Percentiles rank a stretch among this genome's conserved stretches.
Evolutionary conservation across 2,329 filamentous ascomycete genomes (phyloP).

Genomic region (Dactylellina leptospora): DNA sequence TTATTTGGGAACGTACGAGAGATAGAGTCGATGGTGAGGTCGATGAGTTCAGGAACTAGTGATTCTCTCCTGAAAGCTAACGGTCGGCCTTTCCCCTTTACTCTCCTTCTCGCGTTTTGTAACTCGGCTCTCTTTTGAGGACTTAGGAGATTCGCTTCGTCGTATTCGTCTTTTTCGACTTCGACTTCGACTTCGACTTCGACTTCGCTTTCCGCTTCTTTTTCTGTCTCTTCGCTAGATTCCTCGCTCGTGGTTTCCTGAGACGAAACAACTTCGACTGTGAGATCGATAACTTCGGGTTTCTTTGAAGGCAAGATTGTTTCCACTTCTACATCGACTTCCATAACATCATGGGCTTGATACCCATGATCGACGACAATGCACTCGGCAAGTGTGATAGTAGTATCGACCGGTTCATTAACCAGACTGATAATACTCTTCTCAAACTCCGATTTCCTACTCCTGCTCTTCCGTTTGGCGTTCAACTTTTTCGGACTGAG

Average conservation of each 20-base stretch:
- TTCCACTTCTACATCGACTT: no score
- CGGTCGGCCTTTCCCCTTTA: conserved; percentile 7
- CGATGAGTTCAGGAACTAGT: neutral
- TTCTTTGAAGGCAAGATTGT: no score
- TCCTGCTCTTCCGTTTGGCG: neutral
- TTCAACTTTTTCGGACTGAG: neutral
- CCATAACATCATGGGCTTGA: no score
- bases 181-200: conserved; percentile 9
- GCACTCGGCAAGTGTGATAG: no score
- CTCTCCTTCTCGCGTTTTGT: conserved; percentile 29
- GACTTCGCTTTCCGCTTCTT: neutral
- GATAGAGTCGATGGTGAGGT: neutral
- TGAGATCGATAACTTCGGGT: neutral
- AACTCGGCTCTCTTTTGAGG: conserved; percentile 34
- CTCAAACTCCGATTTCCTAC: no score
- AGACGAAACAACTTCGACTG: neutral
- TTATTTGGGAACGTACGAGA: conserved; percentile 12
- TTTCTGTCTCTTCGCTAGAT: neutral
- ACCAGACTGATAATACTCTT: no score
- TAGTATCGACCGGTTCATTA: no score
- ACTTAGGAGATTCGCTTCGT: conserved; percentile 28
- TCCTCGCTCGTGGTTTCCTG: neutral
- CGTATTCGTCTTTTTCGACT: conserved; percentile 21
- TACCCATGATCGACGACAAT: neutral
- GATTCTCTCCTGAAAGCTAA: conserved; percentile 9